phyloP scores from a whole-genome alignment of 2,329 filamentous ascomycete species.

The Curvularia sp. region DNA sequence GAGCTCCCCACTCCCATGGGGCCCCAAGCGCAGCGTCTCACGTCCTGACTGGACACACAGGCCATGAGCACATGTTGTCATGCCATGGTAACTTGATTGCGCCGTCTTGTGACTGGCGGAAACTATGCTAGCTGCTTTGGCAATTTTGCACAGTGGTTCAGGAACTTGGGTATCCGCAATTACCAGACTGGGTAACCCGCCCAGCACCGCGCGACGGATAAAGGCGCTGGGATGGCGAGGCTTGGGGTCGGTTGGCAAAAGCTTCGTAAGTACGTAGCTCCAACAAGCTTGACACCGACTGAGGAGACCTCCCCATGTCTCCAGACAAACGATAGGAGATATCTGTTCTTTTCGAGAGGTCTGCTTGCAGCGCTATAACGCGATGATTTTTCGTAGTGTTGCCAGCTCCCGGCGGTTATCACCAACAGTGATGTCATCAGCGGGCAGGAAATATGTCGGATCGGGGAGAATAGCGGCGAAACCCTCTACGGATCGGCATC shows the following conservation, averaged over 20 bases:
- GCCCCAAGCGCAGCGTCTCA: background rate
- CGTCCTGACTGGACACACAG: slow-evolving; percentile 5
- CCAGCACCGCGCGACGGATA: background rate
- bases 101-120: background rate
- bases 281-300: background rate
- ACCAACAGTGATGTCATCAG: background rate
- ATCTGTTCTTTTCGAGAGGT: background rate
- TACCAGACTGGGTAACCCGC: slow-evolving; percentile 5
- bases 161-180: background rate
- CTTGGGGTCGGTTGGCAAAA: slow-evolving; percentile 4
- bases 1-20: slow-evolving; percentile 6
- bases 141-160: background rate
- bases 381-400: background rate
- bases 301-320: background rate
- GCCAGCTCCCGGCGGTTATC: background rate
- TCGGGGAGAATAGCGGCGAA: slow-evolving; percentile 5
- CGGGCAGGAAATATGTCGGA: background rate
- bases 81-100: background rate
- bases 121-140: background rate
- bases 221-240: background rate
- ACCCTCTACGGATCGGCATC: slow-evolving; percentile 1
- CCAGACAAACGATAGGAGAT: background rate
- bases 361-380: background rate
- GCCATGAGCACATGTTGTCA: background rate
- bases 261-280: background rate